Evolutionary conservation across 768 basidiomycete genomes (phyloP), one percentile per base, ranked within the genome.

Genomic region (Pisolithus sp.): DNA sequence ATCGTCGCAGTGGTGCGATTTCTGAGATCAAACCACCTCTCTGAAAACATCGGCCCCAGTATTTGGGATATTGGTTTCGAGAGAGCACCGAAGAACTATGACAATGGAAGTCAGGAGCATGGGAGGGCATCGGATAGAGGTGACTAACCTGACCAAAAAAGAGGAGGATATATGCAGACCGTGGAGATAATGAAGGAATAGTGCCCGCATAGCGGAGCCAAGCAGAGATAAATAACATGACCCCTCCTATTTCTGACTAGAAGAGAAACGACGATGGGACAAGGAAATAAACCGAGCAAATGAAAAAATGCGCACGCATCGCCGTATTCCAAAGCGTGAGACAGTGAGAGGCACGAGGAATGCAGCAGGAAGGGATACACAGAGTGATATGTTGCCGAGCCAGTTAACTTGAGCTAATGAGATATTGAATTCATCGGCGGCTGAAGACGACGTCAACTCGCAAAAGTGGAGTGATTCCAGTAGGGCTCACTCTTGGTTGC

Each of bases 121-220:
- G 46, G 20, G 38, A 23, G 1, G 21, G 1, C 18, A 9, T 37
- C 15, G 17, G 30, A 38, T 28, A 31, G 3, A 7, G 5, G 20
- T 30, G 20, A 21, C 71, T 26, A 54, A 83, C 83, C 71, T 88
- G 86, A 24, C 81, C 82, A 24, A 85, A 39, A 30, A 89, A 72
- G 8, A 89, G 62, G 10, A 89, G 73, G 1, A 78, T 73, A 62
- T 86, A 88, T 5, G 82, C 73, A 1, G 75, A 70, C 3, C 59
- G 60, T 4, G 68, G 71, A 0, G 77, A 68, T 6, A 87, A 66
- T 0, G 78, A 72, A 17, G 61, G 66, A 0, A 74, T 69, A 5
- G 84, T 86, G 15, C 83, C 85, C 2, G 84, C 77, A 62, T 80
- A 87, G 18, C 87, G 78, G 17, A 90, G 62, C 88, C 88, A 90